A percentile compares a stretch with the other conserved stretches of the same genome.
Evolutionary conservation across 495 filamentous ascomycete genomes (phyloP).

Genomic region (Aspergillus egyptiacus): DNA sequence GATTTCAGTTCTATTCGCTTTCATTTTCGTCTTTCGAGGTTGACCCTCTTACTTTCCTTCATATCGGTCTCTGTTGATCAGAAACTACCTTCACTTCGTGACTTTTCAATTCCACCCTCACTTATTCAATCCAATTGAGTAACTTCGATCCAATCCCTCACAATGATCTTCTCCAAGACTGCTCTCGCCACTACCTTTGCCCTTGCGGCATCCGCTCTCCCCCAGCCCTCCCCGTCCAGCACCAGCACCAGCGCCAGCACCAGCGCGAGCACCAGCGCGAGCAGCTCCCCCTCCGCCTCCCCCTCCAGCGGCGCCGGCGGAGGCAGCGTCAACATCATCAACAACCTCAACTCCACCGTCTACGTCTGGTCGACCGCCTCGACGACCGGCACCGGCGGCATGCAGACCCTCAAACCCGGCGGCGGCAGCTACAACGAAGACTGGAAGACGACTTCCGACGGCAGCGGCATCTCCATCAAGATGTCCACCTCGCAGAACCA

Average conservation of each 20-base stretch:
- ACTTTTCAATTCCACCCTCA: neutral
- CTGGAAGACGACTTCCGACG: constrained; percentile 33
- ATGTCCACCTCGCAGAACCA: constrained; percentile 25
- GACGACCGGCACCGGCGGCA: neutral
- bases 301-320: constrained; percentile 26
- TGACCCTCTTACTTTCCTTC: constrained; percentile 14
- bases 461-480: constrained; percentile 41
- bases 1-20: neutral
- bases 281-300: no score
- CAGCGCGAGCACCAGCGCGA: constrained; percentile 8
- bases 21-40: constrained; percentile 13
- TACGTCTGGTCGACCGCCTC: constrained; percentile 34
- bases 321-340: constrained; percentile 27
- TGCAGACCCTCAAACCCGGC: constrained; percentile 4
- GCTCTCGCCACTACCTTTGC: constrained; percentile 16
- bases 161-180: constrained; percentile 22
- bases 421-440: constrained; percentile 26
- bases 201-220: constrained; percentile 17
- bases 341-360: constrained; percentile 27
- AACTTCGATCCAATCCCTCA: constrained; percentile 1
- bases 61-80: constrained; percentile 18
- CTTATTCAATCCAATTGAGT: neutral
- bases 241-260: constrained; percentile 9
- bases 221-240: constrained; percentile 5
- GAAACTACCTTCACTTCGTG: neutral